Evolutionary conservation across 805 yeast genomes (phyloP).

Genomic region (Lipomyces sp.): DNA sequence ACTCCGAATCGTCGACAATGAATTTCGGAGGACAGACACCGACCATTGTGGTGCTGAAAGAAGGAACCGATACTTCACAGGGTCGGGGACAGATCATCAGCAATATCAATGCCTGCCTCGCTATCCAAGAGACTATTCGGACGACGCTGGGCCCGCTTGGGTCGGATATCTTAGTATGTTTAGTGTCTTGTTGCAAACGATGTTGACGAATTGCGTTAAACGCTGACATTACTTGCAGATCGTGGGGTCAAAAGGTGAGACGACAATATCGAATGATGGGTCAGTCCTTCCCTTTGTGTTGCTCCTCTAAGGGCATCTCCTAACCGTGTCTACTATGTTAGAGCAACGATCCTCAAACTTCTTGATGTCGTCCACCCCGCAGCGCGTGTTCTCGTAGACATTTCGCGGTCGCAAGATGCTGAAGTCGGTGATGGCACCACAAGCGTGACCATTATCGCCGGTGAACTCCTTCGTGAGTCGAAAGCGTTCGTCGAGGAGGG

Average conservation of each 20-base stretch:
- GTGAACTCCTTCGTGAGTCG: conserved; percentile 87
- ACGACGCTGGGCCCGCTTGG: conserved; percentile 98
- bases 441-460: conserved; percentile 85
- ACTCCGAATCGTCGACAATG: too few species aligned
- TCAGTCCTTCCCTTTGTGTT: conserved; percentile 5
- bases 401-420: conserved; percentile 94
- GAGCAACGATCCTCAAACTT: conserved; percentile 90
- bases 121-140: conserved; percentile 91
- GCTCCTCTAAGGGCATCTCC: too few species aligned
- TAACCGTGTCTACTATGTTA: too few species aligned
- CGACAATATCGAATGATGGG: conserved; percentile 94
- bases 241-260: conserved; percentile 75
- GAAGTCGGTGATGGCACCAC: conserved; percentile 99
- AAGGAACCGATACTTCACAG: conserved; percentile 96
- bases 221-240: conserved; percentile 39
- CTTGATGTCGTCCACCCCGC: conserved; percentile 98
- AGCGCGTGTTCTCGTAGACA: conserved; percentile 90
- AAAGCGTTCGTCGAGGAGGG: conserved; percentile 93
- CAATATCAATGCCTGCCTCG: conserved; percentile 94
- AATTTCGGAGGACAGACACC: conserved; percentile 92
- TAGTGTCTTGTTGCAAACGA: not conserved
- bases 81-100: conserved; percentile 94
- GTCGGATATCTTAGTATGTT: conserved; percentile 67
- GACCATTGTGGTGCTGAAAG: conserved; percentile 95
- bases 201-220: not conserved